phyloP scores from a whole-genome alignment of 2,329 filamentous ascomycete species.

The Calonectria pseudoturangicola region DNA sequence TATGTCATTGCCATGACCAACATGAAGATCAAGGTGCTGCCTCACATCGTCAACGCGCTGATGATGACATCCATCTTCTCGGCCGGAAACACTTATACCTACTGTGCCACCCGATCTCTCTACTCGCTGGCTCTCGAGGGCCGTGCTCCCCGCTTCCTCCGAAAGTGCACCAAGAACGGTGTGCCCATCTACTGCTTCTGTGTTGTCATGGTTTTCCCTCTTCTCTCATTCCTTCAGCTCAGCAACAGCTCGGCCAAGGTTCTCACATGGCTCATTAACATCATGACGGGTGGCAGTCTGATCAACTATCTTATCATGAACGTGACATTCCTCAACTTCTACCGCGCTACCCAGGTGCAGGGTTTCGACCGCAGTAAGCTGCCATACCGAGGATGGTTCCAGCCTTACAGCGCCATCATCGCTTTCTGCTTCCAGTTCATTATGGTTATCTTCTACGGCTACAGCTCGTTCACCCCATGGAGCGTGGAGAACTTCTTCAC shows the following conservation, averaged over 20 bases:
- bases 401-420: conserved; percentile 74
- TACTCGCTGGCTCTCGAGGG: conserved; percentile 71
- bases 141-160: conserved; percentile 71
- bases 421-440: conserved; percentile 64
- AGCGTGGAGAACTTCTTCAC: conserved; percentile 67
- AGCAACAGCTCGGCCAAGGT: conserved; percentile 68
- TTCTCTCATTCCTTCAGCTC: conserved; percentile 72
- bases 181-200: conserved; percentile 76
- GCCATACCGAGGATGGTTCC: conserved; percentile 75
- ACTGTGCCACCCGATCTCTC: conserved; percentile 70
- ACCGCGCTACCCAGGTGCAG: conserved; percentile 73
- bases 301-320: conserved; percentile 77
- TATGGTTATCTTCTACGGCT: conserved; percentile 73
- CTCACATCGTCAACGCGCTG: conserved; percentile 75
- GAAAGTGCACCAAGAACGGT: conserved; percentile 75
- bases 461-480: conserved; percentile 71
- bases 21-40: conserved; percentile 70
- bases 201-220: conserved; percentile 71
- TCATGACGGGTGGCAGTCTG: conserved; percentile 75
- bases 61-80: conserved; percentile 66
- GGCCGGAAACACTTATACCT: conserved; percentile 71
- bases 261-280: conserved; percentile 72
- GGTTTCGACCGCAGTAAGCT: conserved; percentile 70
- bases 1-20: conserved; percentile 79
- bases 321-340: conserved; percentile 67